These are phyloP conservation scores for Bipolaris bicolor DNA, from an alignment of 2,329 filamentous ascomycete genomes.

Conservation along the genomic window DNA sequence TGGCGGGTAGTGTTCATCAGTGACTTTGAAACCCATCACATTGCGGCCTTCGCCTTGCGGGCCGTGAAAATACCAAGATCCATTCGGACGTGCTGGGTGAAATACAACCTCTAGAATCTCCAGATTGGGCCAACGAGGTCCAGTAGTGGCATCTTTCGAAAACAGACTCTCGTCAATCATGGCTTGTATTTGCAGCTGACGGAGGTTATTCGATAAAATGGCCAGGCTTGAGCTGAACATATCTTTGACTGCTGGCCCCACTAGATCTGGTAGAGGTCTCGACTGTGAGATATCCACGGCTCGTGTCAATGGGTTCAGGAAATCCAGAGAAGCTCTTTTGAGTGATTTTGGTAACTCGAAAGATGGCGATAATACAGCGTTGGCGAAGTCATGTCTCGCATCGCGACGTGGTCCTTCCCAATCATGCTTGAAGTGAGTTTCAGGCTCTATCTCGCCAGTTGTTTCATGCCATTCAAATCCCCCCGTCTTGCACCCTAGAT, in stretches of 20 bases:
- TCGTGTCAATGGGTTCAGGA: neutral
- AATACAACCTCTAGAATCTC: conserved; percentile 22
- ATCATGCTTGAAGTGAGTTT: conserved; percentile 18
- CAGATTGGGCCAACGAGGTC: conserved; percentile 26
- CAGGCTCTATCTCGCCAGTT: neutral
- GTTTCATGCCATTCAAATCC: conserved; percentile 7
- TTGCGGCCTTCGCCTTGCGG: conserved; percentile 16
- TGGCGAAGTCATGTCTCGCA: conserved; percentile 28
- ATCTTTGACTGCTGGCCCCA: conserved; percentile 16
- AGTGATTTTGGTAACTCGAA: conserved; percentile 18
- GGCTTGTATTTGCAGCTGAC: conserved; percentile 12
- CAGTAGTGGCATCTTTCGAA: conserved; percentile 13
- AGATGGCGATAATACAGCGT: conserved; percentile 10
- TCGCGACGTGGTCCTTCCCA: conserved; percentile 29
- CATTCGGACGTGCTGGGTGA: conserved; percentile 19
- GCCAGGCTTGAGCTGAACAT: conserved; percentile 26
- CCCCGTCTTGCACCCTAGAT: conserved; percentile 11
- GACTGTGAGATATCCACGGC: conserved; percentile 9
- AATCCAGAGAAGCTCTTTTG: conserved; percentile 1
- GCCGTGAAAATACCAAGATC: conserved; percentile 25
- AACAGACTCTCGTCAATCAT: conserved; percentile 24
- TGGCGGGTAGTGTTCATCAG: conserved; percentile 18
- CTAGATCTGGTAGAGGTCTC: conserved; percentile 15
- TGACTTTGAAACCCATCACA: neutral
- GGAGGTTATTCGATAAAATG: conserved; percentile 20